These are phyloP conservation scores for Gentiana straminea DNA, from an alignment of 257 asterid genomes.

Conservation along the genomic window DNA sequence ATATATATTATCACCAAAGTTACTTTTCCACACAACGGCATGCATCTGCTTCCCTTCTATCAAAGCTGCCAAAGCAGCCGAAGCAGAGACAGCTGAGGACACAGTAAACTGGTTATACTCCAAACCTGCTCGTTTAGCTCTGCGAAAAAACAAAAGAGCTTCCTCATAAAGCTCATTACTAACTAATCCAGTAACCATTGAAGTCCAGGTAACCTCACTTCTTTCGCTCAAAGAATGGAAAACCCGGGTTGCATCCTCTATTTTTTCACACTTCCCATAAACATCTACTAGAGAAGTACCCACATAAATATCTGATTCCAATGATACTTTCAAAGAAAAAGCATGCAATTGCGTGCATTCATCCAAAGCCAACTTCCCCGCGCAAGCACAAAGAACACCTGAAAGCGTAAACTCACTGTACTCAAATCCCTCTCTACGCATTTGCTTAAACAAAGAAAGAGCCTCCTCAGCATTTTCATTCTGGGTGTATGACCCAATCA, in stretches of 20 bases:
- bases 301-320: constrained; percentile 48
- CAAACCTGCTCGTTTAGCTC: constrained; percentile 27
- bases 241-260: constrained; percentile 49
- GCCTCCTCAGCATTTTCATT: constrained; percentile 44
- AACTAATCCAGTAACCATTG: constrained; percentile 82
- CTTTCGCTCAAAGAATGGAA: constrained; percentile 45
- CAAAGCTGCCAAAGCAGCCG: constrained; percentile 71
- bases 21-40: constrained; percentile 39
- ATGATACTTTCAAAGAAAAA: constrained; percentile 42
- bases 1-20: constrained; percentile 38
- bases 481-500: constrained; percentile 48
- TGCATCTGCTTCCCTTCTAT: constrained; percentile 80
- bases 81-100: constrained; percentile 66
- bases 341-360: constrained; percentile 80
- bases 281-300: constrained; percentile 81
- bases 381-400: constrained; percentile 73
- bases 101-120: constrained; percentile 38
- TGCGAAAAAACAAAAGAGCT: constrained; percentile 44
- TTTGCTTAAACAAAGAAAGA: constrained; percentile 39
- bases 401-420: constrained; percentile 67
- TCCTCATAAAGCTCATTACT: constrained; percentile 67
- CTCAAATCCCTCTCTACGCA: constrained; percentile 52
- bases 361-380: constrained; percentile 38
- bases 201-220: constrained; percentile 82
- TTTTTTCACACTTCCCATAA: constrained; percentile 50